Conservation (phyloP, 805 yeast genomes). For the Sugiyamaella valdiviana region DNA sequence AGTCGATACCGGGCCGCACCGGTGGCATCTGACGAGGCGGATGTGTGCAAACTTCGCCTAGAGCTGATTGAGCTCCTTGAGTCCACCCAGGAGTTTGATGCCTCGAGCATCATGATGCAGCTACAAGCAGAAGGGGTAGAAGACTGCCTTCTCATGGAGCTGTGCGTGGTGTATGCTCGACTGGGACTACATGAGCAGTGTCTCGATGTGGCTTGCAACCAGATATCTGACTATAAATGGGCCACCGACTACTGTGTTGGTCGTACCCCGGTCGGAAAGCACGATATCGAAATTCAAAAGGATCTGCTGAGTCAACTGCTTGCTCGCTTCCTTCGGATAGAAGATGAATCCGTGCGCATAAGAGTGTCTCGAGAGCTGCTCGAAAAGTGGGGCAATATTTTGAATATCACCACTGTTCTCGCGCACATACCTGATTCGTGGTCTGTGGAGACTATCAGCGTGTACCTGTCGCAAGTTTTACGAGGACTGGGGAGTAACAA, state of each 20-base stretch:
- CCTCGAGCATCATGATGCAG: constrained; percentile 20
- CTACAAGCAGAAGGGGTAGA: constrained; percentile 23
- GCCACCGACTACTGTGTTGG: constrained; percentile 30
- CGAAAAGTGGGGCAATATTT: constrained; percentile 25
- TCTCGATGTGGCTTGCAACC: constrained; percentile 28
- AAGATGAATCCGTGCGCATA: constrained; percentile 19
- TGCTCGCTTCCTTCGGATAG: constrained; percentile 22
- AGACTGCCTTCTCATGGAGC: constrained; percentile 27
- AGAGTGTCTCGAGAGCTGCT: constrained; percentile 24
- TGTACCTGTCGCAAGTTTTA: constrained; percentile 17
- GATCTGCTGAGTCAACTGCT: constrained; percentile 26
- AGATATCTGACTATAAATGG: constrained; percentile 30
- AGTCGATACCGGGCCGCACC: constrained; percentile 3
- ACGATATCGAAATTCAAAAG: constrained; percentile 14
- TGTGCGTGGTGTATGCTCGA: constrained; percentile 29
- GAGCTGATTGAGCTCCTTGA: constrained; percentile 24
- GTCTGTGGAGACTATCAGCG: constrained; percentile 29
- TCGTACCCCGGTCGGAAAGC: constrained; percentile 12
- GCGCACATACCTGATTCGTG: constrained; percentile 27
- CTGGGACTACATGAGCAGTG: constrained; percentile 31
- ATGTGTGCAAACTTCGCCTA: constrained; percentile 19
- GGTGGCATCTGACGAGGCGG: constrained; percentile 11
- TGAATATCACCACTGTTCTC: constrained; percentile 28
- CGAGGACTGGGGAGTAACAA: background rate
- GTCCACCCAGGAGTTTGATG: constrained; percentile 22